A percentile compares a stretch with the other conserved stretches of the same genome.
Conservation (phyloP, 2,329 filamentous ascomycete species). For the Alternaria arborescens region DNA sequence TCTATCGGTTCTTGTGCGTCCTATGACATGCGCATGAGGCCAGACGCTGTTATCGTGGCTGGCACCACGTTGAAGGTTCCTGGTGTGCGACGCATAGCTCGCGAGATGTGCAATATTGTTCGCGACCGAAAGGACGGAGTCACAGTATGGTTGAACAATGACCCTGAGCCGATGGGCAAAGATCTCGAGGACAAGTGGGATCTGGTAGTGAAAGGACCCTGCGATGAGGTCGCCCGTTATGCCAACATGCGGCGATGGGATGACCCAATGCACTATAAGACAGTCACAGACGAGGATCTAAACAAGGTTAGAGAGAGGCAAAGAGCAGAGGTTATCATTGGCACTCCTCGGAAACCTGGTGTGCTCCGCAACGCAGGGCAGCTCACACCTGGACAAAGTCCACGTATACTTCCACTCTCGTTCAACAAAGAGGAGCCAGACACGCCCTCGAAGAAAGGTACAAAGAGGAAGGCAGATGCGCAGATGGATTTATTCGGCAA, state of each 20-base stretch:
- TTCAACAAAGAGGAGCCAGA: conserved; percentile 35
- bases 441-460: conserved; percentile 46
- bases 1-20: conserved; percentile 91
- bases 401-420: conserved; percentile 39
- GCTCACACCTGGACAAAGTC: conserved; percentile 48
- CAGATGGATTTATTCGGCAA: conserved; percentile 35
- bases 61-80: conserved; percentile 96
- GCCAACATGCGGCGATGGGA: conserved; percentile 70
- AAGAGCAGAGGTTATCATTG: conserved; percentile 45
- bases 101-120: conserved; percentile 89
- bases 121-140: conserved; percentile 82
- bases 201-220: conserved; percentile 83
- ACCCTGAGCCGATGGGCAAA: conserved; percentile 79
- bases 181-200: conserved; percentile 96
- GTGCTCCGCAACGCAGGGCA: conserved; percentile 44
- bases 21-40: conserved; percentile 83
- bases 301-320: conserved; percentile 42
- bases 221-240: conserved; percentile 83
- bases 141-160: conserved; percentile 93
- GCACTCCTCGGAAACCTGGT: conserved; percentile 42
- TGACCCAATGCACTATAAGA: conserved; percentile 52
- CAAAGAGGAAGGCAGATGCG: conserved; percentile 41
- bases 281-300: conserved; percentile 47
- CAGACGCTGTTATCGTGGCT: conserved; percentile 92
- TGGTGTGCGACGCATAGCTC: conserved; percentile 86